Percentiles rank a stretch among this genome's conserved stretches.
These are phyloP conservation scores for Metarhizium sp. DNA, from an alignment of 2,329 filamentous ascomycete species.

Conservation along the genomic window DNA sequence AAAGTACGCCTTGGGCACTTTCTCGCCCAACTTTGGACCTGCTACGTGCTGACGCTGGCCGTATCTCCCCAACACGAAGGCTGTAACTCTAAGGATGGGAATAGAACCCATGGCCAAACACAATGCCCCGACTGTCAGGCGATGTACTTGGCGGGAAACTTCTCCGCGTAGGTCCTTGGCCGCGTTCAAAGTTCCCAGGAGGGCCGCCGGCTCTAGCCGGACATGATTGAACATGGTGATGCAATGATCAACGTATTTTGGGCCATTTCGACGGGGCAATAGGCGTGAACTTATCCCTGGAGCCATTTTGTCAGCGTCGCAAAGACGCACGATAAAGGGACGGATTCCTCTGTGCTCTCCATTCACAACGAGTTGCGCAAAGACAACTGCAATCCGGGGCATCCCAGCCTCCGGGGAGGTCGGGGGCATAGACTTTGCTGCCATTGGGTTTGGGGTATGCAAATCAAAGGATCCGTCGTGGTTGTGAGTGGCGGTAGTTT, in stretches of 20 bases:
- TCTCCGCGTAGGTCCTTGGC: conserved; percentile 12
- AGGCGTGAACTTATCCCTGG: conserved; percentile 17
- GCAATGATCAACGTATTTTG: conserved; percentile 19
- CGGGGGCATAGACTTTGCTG: conserved; percentile 22
- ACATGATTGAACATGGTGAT: conserved; percentile 25
- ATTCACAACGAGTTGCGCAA: conserved; percentile 20
- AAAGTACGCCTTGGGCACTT: not conserved
- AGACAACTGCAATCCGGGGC: conserved; percentile 20
- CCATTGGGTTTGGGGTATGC: conserved; percentile 19
- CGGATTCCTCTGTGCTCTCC: conserved; percentile 17
- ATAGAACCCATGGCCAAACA: not conserved
- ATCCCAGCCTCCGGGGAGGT: conserved; percentile 15
- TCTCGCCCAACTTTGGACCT: not conserved
- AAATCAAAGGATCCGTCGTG: conserved; percentile 23
- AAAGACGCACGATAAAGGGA: conserved; percentile 21
- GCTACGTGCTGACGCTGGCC: not conserved
- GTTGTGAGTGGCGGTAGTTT: conserved; percentile 26
- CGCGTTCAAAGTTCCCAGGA: conserved; percentile 16
- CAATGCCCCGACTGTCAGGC: not conserved
- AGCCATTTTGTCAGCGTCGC: conserved; percentile 15
- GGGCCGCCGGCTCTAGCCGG: conserved; percentile 12
- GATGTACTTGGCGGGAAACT: conserved; percentile 13
- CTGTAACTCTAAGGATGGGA: not conserved
- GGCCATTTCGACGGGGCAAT: conserved; percentile 4
- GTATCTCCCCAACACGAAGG: not conserved